Conservation (phyloP, 2,329 filamentous ascomycete genomes). For the Talaromyces sp. region DNA sequence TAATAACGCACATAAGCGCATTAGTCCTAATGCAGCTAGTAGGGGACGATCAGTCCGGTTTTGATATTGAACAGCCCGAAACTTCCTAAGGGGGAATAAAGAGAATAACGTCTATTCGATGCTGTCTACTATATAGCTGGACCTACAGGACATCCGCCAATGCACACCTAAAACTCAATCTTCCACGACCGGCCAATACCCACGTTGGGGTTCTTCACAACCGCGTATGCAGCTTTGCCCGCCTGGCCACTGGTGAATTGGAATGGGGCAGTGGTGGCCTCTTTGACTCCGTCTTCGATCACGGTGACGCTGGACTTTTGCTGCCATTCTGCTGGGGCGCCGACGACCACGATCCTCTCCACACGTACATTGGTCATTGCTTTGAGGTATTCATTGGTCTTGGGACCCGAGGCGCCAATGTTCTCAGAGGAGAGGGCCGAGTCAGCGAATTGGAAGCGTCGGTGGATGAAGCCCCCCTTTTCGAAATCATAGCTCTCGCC, state of each 20-base stretch:
- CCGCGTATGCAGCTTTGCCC: conserved; percentile 57
- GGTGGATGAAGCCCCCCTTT: conserved; percentile 81
- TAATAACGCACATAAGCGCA: background rate
- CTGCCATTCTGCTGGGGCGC: conserved; percentile 69
- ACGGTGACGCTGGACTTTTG: conserved; percentile 54
- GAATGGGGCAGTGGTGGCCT: conserved; percentile 49
- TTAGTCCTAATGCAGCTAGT: background rate
- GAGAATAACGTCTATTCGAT: background rate
- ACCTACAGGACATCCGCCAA: background rate
- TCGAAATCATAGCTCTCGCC: conserved; percentile 89
- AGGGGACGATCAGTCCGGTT: background rate
- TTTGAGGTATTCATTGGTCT: conserved; percentile 72
- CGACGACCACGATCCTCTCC: conserved; percentile 80
- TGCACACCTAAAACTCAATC: conserved; percentile 47
- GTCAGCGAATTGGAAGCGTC: conserved; percentile 64
- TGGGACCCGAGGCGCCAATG: conserved; percentile 55
- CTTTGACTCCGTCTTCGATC: conserved; percentile 42
- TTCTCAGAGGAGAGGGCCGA: conserved; percentile 66
- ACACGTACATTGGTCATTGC: conserved; percentile 72
- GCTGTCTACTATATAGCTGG: background rate
- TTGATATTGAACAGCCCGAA: background rate
- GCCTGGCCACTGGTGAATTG: conserved; percentile 51
- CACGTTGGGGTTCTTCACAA: conserved; percentile 60
- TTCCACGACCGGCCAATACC: conserved; percentile 62
- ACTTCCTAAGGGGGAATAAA: no score